Base-by-base conservation (phyloP, 2,329 filamentous ascomycete species). In the Uncinocarpus reesii region DNA sequence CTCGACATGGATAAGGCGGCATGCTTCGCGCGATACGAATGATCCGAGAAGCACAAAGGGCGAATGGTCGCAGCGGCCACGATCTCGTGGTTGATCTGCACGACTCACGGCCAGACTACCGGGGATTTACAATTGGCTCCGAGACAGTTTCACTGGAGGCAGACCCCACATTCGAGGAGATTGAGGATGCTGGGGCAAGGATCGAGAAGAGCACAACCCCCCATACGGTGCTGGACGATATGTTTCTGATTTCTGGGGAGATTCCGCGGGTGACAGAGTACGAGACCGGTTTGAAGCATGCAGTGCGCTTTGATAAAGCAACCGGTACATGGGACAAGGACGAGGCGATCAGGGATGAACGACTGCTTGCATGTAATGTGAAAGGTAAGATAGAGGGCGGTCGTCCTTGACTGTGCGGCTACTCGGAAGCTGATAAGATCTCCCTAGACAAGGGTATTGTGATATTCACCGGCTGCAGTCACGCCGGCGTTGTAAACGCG, bases 401-500 rank as follows among this genome's bases (percentile, higher is more conserved):
- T 26, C 10, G 16, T 3, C 10, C 18, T 21, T 20, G 18, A 24
- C 8, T 6, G 16, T 31, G 40, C 29, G 38, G 43, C 43, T 46
- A 15, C 21, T 15, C 11, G 10, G 16, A 29, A 32, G 13, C n/a
- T 31, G 29, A 15, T 23, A 15, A n/a, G 16, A 5, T 24, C 1
- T 42, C 18, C 41, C 0, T 45, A 74, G 72, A 62, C 10, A 73
- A 71, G 52, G 75, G 75, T 0, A 64, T 78, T 2, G 71, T 78
- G 1, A 63, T 78, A 16, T 75, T 78, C 56, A 76, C 74, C 0
- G 75, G 74, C 8, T 78, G 75, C 60, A 74, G 71, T 53, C 75
- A 78, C 49, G 72, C 74, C 0, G 75, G 75, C 0, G 70, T 78
- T 6, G 69, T 78, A 46, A 78, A 78, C 54, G 67, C 71, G 2